Evolutionary conservation across 2,329 filamentous ascomycete species (phyloP).

Genomic region (Penicillium sp.): DNA sequence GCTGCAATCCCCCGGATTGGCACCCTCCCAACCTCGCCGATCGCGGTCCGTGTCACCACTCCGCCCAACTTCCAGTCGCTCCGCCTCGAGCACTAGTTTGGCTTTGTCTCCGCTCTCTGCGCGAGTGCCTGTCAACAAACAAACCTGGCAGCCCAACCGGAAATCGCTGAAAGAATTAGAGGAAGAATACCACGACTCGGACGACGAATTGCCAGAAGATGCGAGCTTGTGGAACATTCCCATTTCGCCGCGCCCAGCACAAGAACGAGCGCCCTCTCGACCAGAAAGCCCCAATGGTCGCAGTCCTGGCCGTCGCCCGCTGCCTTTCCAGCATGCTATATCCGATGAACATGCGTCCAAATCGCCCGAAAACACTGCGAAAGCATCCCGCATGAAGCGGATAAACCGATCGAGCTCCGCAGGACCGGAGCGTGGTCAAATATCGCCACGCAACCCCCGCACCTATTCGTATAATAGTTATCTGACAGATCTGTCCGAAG

Average conservation of each 20-base stretch:
- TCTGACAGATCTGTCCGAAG: constrained; percentile 59
- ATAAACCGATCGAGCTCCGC: constrained; percentile 39
- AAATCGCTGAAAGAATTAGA: constrained; percentile 52
- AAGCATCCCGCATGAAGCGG: constrained; percentile 33
- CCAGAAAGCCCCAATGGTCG: constrained; percentile 45
- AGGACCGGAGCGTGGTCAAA: constrained; percentile 44
- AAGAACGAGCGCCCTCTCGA: constrained; percentile 43
- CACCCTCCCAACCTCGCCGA: constrained; percentile 31
- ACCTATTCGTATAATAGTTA: constrained; percentile 62
- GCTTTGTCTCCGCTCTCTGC: constrained; percentile 28
- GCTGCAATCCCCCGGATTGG: constrained; percentile 27
- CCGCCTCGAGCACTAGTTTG: constrained; percentile 29
- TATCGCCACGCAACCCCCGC: constrained; percentile 45
- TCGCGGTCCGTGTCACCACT: constrained; percentile 34
- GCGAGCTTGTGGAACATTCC: constrained; percentile 54
- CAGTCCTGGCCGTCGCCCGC: constrained; percentile 41
- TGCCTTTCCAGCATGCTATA: constrained; percentile 45
- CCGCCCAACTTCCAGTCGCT: constrained; percentile 26
- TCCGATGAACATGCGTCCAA: constrained; percentile 27
- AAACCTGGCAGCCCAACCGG: constrained; percentile 46
- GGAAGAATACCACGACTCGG: constrained; percentile 53
- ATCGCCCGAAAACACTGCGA: constrained; percentile 28
- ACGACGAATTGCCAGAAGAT: constrained; percentile 53
- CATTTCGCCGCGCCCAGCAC: constrained; percentile 47
- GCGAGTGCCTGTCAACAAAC: constrained; percentile 33